Evolutionary conservation across 108 stramenopile species (phyloP), one percentile per base, ranked within the genome.

Genomic region (Skeletonema menzelii): DNA sequence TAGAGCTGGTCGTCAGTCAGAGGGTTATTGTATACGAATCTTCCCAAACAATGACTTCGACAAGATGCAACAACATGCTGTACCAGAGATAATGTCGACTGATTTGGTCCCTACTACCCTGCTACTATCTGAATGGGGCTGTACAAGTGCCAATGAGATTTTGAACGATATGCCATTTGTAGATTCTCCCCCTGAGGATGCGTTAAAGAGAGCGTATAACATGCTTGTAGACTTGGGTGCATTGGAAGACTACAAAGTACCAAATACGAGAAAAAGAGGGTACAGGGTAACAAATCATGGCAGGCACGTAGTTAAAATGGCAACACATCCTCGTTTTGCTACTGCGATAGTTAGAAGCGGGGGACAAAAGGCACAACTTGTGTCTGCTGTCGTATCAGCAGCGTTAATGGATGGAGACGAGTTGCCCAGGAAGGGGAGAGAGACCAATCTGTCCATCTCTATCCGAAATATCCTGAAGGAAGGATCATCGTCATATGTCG

Each of bases 261-360:
- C 75, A 8, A 84, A 70, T 30, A 70, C 80, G 30, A 84, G 72
- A 31, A 83, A 78, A 10, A 47, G 82, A 27, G 61, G 81, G 19
- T 76, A 65, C 55, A 35, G 62, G n/a, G 65, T 88, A 7, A 88
- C 90, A n/a, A 56, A 76, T 34, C 84, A 75, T 10, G 95, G 95
- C 4, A 57, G 64, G 20, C 22, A 44, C 0, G 80, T 96, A 66
- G 84, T 79, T 4, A 76, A 84, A 38, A 69, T 93, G 56, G 86
- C 92, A 15, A 78, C 91, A 27, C 91, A 94, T 75, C 93, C 93
- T 37, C 89, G 93, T 32, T 73, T 92, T 59, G 91, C 95, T 13
- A 84, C 80, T 11, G 34, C 69, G 62, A 84, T 89, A 35, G 73
- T 74, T 40, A 40, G 59, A 57, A 75, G 86, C 24, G 20, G 44